phyloP scores from a whole-genome alignment of 768 basidiomycete genomes.

The Boletus tylopilopsis region DNA sequence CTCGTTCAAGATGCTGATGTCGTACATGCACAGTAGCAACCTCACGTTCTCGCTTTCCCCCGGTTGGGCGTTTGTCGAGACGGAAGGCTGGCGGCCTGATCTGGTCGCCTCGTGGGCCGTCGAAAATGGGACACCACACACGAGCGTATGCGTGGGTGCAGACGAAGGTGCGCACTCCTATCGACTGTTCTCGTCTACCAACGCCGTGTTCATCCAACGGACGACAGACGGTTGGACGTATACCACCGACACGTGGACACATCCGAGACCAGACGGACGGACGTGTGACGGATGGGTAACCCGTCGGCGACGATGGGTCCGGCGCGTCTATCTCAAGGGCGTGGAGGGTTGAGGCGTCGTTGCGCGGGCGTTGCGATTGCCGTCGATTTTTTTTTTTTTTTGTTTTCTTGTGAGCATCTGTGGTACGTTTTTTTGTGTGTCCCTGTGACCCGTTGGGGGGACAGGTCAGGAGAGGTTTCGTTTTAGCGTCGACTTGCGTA shows the following conservation, averaged over 20 bases:
- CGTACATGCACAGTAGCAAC: conserved; percentile 57
- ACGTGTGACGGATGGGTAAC: conserved; percentile 51
- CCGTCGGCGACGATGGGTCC: conserved; percentile 63
- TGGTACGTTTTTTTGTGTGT: no score
- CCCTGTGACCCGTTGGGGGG: no score
- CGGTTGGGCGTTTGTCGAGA: conserved; percentile 71
- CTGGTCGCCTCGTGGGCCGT: conserved; percentile 53
- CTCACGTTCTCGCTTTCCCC: conserved; percentile 73
- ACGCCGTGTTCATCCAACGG: conserved; percentile 36
- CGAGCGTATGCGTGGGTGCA: conserved; percentile 16
- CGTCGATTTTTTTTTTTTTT: conserved; percentile 66
- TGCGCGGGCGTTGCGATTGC: background rate
- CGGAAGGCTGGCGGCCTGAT: conserved; percentile 77
- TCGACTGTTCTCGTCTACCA: conserved; percentile 49
- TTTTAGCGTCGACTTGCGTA: no score
- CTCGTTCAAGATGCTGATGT: conserved; percentile 43
- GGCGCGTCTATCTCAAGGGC: conserved; percentile 48
- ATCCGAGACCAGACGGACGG: conserved; percentile 39
- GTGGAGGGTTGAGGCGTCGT: background rate
- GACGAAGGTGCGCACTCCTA: conserved; percentile 23
- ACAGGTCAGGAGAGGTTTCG: no score
- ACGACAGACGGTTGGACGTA: conserved; percentile 67
- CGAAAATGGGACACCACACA: background rate
- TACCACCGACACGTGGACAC: conserved; percentile 72
- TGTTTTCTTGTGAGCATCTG: conserved; percentile 84